These are phyloP conservation scores for Sechiopsis laciniata DNA, from an alignment of 306 rosid genomes.

Conservation along the genomic window DNA sequence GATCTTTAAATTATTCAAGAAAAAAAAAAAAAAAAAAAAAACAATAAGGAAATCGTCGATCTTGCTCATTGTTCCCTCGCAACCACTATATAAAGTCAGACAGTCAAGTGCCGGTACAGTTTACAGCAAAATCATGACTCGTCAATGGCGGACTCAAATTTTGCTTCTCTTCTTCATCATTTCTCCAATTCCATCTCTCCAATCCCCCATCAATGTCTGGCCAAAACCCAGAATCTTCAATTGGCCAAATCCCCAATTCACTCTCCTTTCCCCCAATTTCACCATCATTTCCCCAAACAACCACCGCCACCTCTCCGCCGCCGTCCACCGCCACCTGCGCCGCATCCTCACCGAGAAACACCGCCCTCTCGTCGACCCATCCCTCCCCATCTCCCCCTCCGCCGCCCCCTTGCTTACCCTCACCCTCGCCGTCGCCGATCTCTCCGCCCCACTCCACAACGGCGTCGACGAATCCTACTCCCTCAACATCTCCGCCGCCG, in stretches of 20 bases:
- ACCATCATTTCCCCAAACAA: constrained; percentile 39
- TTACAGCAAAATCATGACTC: neutral
- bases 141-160: neutral
- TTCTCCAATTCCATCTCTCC: neutral
- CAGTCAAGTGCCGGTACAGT: neutral
- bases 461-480: constrained; percentile 69
- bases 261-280: constrained; percentile 56
- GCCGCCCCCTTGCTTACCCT: constrained; percentile 43
- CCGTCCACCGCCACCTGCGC: constrained; percentile 43
- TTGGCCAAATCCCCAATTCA: constrained; percentile 51
- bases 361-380: constrained; percentile 38
- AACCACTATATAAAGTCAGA: neutral
- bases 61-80: neutral
- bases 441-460: constrained; percentile 39
- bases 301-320: constrained; percentile 41
- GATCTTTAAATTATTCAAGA: too few relatives aligned
- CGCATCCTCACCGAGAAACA: constrained; percentile 58
- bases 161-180: neutral
- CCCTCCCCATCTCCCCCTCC: constrained; percentile 26
- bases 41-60: neutral
- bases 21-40: neutral
- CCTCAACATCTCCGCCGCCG: constrained; percentile 31
- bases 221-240: constrained; percentile 59
- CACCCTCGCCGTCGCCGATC: constrained; percentile 30
- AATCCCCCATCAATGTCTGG: constrained; percentile 48